Evolutionary conservation across 805 yeast species (phyloP).

Genomic region (Candida parachauliodes): DNA sequence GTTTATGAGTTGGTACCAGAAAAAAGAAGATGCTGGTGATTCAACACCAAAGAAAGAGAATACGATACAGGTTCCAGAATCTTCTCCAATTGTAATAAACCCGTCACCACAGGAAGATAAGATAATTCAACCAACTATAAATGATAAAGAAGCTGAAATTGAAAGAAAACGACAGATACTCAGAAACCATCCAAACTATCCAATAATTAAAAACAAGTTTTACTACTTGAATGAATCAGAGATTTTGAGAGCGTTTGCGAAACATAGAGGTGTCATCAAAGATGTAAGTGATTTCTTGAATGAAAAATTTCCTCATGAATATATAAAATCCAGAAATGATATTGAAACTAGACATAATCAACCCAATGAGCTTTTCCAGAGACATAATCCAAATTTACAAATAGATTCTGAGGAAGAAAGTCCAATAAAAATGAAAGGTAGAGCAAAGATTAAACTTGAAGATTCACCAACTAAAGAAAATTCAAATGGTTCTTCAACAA

Average conservation of each 20-base stretch:
- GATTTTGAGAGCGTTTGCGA: slow-evolving; percentile 39
- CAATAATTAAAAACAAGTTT: slow-evolving; percentile 32
- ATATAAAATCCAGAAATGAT: slow-evolving; percentile 13
- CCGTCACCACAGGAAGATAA: slow-evolving; percentile 20
- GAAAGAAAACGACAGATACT: slow-evolving; percentile 35
- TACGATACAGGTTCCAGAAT: slow-evolving; percentile 39
- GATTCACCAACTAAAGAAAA: slow-evolving; percentile 17
- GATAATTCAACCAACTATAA: slow-evolving; percentile 8
- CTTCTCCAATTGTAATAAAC: slow-evolving; percentile 33
- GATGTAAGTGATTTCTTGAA: slow-evolving; percentile 37
- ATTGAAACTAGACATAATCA: slow-evolving; percentile 13
- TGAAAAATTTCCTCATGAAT: slow-evolving; percentile 28
- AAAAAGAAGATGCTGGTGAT: slow-evolving; percentile 15
- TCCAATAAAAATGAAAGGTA: slow-evolving; percentile 33
- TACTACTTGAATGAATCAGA: slow-evolving; percentile 39
- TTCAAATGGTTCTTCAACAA: slow-evolving; percentile 23
- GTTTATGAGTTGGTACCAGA: slow-evolving; percentile 23
- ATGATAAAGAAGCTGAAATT: slow-evolving; percentile 22
- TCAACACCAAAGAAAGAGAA: slow-evolving; percentile 16
- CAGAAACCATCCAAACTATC: slow-evolving; percentile 37
- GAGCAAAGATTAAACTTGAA: slow-evolving; percentile 23
- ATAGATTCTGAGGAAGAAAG: slow-evolving; percentile 33
- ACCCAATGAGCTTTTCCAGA: slow-evolving; percentile 12
- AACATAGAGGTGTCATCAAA: slow-evolving; percentile 40
- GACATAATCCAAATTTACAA: slow-evolving; percentile 6